Percentiles rank a stretch among this genome's conserved stretches.
phyloP scores from a whole-genome alignment of 2,329 filamentous ascomycete species.

The Aspergillus felis region DNA sequence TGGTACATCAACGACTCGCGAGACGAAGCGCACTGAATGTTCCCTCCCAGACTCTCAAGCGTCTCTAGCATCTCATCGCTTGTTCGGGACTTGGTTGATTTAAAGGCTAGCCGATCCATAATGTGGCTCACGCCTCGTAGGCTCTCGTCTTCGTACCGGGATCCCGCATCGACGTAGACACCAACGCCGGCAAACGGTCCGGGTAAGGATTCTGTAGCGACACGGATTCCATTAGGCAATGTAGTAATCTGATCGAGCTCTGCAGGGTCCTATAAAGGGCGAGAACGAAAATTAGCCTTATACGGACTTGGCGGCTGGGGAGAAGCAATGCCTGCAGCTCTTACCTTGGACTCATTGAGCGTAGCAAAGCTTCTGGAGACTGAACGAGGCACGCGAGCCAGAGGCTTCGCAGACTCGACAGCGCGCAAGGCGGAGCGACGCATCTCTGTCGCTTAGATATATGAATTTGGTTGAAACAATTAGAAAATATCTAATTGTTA shows the following conservation, averaged over 20 bases:
- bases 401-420: conserved; percentile 35
- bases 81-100: conserved; percentile 67
- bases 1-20: conserved; percentile 98
- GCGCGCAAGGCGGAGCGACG: conserved; percentile 40
- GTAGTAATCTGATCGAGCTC: conserved; percentile 86
- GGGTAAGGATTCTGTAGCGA: conserved; percentile 90
- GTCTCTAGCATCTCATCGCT: conserved; percentile 84
- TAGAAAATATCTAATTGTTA: conserved; percentile 7
- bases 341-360: conserved; percentile 35
- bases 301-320: background rate
- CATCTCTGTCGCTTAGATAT: conserved; percentile 20
- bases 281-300: conserved; percentile 6
- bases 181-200: conserved; percentile 94
- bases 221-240: conserved; percentile 85
- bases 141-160: conserved; percentile 82
- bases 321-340: background rate
- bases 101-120: conserved; percentile 93
- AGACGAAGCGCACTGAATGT: conserved; percentile 94
- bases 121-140: conserved; percentile 92
- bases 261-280: conserved; percentile 63
- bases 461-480: background rate
- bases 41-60: conserved; percentile 84
- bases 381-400: conserved; percentile 30
- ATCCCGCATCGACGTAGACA: conserved; percentile 93
- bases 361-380: conserved; percentile 36